phyloP scores from a whole-genome alignment of 176 grass and related monocot genomes.

The Neostapfia colusana region DNA sequence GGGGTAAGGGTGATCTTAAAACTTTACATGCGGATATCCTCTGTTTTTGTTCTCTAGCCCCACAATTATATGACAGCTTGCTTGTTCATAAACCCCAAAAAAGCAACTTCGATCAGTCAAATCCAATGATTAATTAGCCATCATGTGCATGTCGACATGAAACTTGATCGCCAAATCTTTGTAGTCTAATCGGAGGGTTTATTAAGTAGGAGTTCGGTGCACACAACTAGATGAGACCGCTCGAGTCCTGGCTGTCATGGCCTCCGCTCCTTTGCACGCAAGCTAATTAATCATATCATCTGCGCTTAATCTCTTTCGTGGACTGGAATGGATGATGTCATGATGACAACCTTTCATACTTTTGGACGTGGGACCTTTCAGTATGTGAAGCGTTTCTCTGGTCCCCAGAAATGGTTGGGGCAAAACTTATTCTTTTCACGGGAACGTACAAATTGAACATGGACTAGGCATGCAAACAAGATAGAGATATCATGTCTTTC shows the following conservation, averaged over 20 bases:
- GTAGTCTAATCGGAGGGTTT: slow-evolving; percentile 31
- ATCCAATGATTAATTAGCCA: slow-evolving; percentile 40
- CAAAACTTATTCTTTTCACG: background rate
- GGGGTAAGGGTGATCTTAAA: no score
- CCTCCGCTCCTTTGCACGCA: slow-evolving; percentile 14
- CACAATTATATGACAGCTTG: slow-evolving; percentile 11
- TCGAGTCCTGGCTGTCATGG: slow-evolving; percentile 36
- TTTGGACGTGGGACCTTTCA: slow-evolving; percentile 46
- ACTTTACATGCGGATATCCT: background rate
- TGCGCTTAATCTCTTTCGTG: slow-evolving; percentile 28
- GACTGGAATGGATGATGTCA: slow-evolving; percentile 26
- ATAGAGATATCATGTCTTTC: no score
- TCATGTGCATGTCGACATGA: slow-evolving; percentile 21
- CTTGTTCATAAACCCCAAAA: slow-evolving; percentile 13
- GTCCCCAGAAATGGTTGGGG: slow-evolving; percentile 40
- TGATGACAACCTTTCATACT: no score
- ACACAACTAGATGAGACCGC: slow-evolving; percentile 1
- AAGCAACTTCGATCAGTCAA: background rate
- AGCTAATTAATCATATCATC: background rate
- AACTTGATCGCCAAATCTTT: slow-evolving; percentile 18
- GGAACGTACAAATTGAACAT: no score
- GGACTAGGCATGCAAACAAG: no score
- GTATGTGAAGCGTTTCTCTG: slow-evolving; percentile 43
- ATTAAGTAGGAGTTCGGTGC: slow-evolving; percentile 42
- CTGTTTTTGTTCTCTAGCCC: background rate